Conservation (phyloP, 306 rosid species). For the Hippophae gyantsensis region DNA sequence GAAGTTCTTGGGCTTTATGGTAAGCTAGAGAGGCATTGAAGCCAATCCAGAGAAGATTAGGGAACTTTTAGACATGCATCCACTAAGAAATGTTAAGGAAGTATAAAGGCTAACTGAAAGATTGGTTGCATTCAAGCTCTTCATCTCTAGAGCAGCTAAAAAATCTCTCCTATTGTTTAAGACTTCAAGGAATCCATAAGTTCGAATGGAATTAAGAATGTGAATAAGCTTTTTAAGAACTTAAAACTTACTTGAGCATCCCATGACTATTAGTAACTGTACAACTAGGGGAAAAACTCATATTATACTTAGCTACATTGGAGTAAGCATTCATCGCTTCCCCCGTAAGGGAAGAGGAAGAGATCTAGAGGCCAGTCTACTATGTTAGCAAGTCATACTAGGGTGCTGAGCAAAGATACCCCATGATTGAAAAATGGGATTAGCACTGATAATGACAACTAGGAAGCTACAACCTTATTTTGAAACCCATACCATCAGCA, state of each 20-base stretch:
- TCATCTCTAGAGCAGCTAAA: neutral
- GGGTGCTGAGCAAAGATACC: neutral
- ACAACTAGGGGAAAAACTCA: too few species aligned
- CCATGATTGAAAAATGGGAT: neutral
- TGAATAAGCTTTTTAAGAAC: neutral
- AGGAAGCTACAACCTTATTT: neutral
- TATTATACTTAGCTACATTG: neutral
- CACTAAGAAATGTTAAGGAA: neutral
- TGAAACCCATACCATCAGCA: too few species aligned
- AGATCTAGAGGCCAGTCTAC: neutral
- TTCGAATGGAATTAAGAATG: neutral
- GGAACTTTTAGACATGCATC: neutral
- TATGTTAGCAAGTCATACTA: neutral
- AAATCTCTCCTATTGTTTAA: neutral
- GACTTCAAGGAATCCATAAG: neutral
- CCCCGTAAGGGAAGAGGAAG: neutral
- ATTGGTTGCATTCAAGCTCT: neutral
- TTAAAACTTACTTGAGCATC: neutral
- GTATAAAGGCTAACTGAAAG: neutral
- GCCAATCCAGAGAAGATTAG: neutral
- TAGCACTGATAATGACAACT: neutral
- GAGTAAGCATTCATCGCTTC: neutral
- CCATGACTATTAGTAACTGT: too few species aligned
- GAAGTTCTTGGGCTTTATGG: neutral
- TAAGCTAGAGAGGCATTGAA: neutral